Evolutionary conservation across 2,329 filamentous ascomycete genomes (phyloP).

Genomic region (Colletotrichum gigasporum): DNA sequence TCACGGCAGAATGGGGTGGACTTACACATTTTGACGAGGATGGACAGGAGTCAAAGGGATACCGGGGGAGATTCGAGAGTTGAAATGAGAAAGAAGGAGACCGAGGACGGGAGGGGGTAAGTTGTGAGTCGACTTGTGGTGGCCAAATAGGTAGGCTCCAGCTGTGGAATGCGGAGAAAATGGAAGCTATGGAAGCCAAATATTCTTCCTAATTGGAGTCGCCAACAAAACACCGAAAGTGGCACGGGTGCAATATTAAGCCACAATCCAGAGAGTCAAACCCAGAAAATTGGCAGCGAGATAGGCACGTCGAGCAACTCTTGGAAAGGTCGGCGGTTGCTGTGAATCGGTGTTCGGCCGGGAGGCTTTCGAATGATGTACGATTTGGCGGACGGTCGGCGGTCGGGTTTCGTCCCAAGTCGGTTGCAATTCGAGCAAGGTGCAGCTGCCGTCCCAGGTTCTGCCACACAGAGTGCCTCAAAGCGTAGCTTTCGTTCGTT

Average conservation of each 20-base stretch:
- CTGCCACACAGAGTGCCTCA: slow-evolving; percentile 9
- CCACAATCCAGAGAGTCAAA: slow-evolving; percentile 21
- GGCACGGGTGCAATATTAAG: slow-evolving; percentile 11
- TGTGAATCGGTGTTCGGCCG: neutral
- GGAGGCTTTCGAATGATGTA: neutral
- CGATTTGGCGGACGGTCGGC: neutral
- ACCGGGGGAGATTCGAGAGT: neutral
- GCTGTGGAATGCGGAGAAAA: slow-evolving; percentile 26
- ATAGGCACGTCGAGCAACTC: neutral
- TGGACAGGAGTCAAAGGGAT: neutral
- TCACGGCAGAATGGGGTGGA: neutral
- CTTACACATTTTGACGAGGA: slow-evolving; percentile 29
- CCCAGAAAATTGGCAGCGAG: neutral
- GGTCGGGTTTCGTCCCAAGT: slow-evolving; percentile 20
- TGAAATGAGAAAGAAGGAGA: neutral
- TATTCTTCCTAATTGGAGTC: slow-evolving; percentile 15
- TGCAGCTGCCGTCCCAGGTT: slow-evolving; percentile 30
- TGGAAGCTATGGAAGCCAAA: slow-evolving; percentile 7
- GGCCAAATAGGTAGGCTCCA: slow-evolving; percentile 22
- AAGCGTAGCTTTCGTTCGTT: slow-evolving; percentile 6
- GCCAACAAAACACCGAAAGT: neutral
- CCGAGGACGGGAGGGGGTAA: neutral
- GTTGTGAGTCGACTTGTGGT: neutral
- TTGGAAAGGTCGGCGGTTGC: neutral
- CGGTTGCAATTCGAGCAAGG: slow-evolving; percentile 2